Conservation (phyloP, 2,329 filamentous ascomycete species). For the Keithomyces neogunnii region DNA sequence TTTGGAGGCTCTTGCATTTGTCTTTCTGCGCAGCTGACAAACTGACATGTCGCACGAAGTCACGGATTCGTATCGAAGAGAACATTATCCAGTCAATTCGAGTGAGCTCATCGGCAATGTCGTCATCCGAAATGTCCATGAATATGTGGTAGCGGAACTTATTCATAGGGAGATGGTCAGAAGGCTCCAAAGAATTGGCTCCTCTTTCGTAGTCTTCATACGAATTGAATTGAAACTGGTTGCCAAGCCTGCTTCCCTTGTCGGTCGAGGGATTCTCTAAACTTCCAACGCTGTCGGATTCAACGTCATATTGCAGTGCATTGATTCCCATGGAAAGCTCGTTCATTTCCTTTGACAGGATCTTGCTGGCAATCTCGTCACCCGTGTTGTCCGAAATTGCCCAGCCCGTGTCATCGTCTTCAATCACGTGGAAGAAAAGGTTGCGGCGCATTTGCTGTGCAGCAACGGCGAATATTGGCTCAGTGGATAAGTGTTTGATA, state of each 20-base stretch:
- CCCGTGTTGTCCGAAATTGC: constrained; percentile 63
- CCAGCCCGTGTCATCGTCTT: constrained; percentile 92
- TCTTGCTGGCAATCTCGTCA: constrained; percentile 25
- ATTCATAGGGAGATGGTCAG: constrained; percentile 59
- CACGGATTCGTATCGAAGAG: constrained; percentile 84
- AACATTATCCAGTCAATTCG: constrained; percentile 99
- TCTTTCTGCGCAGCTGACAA: constrained; percentile 63
- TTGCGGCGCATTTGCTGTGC: constrained; percentile 78
- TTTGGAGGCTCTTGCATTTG: constrained; percentile 67
- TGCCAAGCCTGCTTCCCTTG: constrained; percentile 27
- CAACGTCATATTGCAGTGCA: constrained; percentile 40
- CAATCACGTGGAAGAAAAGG: constrained; percentile 60
- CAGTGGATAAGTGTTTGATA: constrained; percentile 62
- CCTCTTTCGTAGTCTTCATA: constrained; percentile 76
- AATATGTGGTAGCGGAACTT: constrained; percentile 87
- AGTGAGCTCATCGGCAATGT: constrained; percentile 85
- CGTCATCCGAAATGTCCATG: constrained; percentile 77
- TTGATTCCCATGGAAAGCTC: constrained; percentile 33
- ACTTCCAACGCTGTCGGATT: constrained; percentile 33
- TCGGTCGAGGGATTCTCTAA: constrained; percentile 35
- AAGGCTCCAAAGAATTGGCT: constrained; percentile 63
- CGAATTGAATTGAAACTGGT: constrained; percentile 51
- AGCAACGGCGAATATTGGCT: constrained; percentile 75
- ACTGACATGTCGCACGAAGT: constrained; percentile 86
- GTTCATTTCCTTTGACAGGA: constrained; percentile 30